These are phyloP conservation scores for Triangularia setosa DNA, from an alignment of 2,329 filamentous ascomycete genomes.

Conservation along the genomic window DNA sequence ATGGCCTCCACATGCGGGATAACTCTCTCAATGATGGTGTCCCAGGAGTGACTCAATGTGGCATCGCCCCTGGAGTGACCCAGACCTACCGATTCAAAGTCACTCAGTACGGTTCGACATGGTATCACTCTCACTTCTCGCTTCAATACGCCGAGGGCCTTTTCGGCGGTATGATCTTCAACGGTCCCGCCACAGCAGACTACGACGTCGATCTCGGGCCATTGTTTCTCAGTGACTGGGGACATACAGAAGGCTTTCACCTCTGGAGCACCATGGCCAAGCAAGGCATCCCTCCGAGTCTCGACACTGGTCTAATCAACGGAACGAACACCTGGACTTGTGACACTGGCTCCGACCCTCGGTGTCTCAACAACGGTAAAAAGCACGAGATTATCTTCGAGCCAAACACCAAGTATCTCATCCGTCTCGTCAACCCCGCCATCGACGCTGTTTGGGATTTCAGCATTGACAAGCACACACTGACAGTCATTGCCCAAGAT, in stretches of 20 bases:
- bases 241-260: constrained; percentile 31
- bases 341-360: constrained; percentile 2
- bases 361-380: constrained; percentile 14
- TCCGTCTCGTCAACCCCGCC: constrained; percentile 47
- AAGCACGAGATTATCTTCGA: constrained; percentile 21
- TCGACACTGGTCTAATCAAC: constrained; percentile 46
- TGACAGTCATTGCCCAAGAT: constrained; percentile 57
- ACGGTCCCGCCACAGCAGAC: constrained; percentile 42
- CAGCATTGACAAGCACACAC: constrained; percentile 51
- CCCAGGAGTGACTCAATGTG: constrained; percentile 38
- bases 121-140: constrained; percentile 37
- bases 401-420: constrained; percentile 28
- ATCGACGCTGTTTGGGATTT: constrained; percentile 45
- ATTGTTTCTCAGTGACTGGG: constrained; percentile 49
- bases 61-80: constrained; percentile 34
- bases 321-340: constrained; percentile 35
- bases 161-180: constrained; percentile 43
- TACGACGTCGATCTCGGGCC: constrained; percentile 49
- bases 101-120: constrained; percentile 35
- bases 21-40: constrained; percentile 37
- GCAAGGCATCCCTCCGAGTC: constrained; percentile 31
- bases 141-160: constrained; percentile 41
- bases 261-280: constrained; percentile 21
- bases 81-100: constrained; percentile 34
- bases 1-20: constrained; percentile 36